A percentile compares a stretch with the other conserved stretches of the same genome.
phyloP scores from a whole-genome alignment of 805 yeast species.

The Pichia nanzhaoensis region DNA sequence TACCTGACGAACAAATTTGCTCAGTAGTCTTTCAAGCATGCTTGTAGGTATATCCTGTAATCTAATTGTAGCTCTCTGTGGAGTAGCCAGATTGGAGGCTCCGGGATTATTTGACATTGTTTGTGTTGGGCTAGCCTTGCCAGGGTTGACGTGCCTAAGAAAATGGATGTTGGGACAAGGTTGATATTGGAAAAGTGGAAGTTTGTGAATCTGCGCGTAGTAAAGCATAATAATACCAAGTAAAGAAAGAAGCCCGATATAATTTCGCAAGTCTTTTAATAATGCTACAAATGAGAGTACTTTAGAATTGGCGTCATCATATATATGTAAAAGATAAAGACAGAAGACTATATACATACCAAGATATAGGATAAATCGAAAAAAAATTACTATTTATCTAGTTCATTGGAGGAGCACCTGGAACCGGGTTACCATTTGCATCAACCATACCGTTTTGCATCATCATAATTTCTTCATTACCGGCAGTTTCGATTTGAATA shows the following conservation, averaged over 20 bases:
- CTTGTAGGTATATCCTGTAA: conserved; percentile 7
- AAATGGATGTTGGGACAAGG: too few relatives aligned
- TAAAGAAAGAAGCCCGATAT: too few relatives aligned
- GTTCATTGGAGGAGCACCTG: conserved; percentile 54
- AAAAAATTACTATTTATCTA: conserved; percentile 2
- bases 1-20: conserved; percentile 3
- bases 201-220: too few relatives aligned
- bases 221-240: too few relatives aligned
- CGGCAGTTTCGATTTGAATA: conserved; percentile 91
- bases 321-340: conserved; percentile 8
- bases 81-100: background rate
- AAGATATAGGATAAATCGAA: background rate
- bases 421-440: conserved; percentile 79
- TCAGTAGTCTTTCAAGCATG: conserved; percentile 2
- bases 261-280: background rate
- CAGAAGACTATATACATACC: conserved; percentile 9
- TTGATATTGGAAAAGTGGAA: too few relatives aligned
- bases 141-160: too few relatives aligned
- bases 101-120: background rate
- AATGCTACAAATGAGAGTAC: too few relatives aligned
- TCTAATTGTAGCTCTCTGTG: conserved; percentile 1
- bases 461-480: conserved; percentile 86
- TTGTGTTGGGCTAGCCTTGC: background rate
- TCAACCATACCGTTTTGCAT: conserved; percentile 84
- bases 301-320: background rate